phyloP scores from a whole-genome alignment of 2,329 filamentous ascomycete genomes.

The Diaporthe aspalathi region DNA sequence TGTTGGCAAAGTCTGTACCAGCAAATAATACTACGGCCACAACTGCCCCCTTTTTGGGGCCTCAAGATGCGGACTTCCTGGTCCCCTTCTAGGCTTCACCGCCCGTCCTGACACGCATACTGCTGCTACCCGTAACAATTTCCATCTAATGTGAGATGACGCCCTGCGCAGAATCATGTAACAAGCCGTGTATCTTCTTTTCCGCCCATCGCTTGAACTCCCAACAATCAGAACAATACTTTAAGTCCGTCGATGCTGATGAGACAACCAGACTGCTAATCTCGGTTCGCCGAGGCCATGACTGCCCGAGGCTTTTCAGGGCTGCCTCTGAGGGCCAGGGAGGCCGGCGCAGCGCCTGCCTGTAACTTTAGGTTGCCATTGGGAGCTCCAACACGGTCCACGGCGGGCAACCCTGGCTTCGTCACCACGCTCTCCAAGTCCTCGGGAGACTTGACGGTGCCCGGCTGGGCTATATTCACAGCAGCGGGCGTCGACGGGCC shows the following conservation, averaged over 20 bases:
- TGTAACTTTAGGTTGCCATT: slow-evolving; percentile 29
- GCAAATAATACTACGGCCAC: not conserved
- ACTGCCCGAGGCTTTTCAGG: slow-evolving; percentile 62
- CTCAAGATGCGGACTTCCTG: slow-evolving; percentile 6
- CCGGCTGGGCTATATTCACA: not conserved
- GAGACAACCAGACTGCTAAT: slow-evolving; percentile 12
- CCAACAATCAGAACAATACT: slow-evolving; percentile 18
- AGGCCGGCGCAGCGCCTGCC: slow-evolving; percentile 49
- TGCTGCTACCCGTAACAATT: slow-evolving; percentile 23
- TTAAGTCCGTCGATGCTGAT: not conserved
- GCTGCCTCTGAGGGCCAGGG: slow-evolving; percentile 70
- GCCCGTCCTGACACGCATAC: not conserved
- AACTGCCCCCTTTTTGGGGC: not conserved
- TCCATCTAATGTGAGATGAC: slow-evolving; percentile 25
- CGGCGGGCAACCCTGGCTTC: slow-evolving; percentile 23
- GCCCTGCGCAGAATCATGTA: slow-evolving; percentile 11
- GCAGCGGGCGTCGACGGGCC: not conserved
- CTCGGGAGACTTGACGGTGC: not conserved
- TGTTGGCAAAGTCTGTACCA: not conserved
- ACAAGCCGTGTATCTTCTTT: slow-evolving; percentile 17
- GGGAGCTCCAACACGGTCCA: not conserved
- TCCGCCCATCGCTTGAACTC: not conserved
- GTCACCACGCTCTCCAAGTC: not conserved
- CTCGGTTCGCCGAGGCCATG: slow-evolving; percentile 27
- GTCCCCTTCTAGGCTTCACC: slow-evolving; percentile 1